phyloP scores from a whole-genome alignment of 2,329 filamentous ascomycete species.

The Aspergillus sp. region DNA sequence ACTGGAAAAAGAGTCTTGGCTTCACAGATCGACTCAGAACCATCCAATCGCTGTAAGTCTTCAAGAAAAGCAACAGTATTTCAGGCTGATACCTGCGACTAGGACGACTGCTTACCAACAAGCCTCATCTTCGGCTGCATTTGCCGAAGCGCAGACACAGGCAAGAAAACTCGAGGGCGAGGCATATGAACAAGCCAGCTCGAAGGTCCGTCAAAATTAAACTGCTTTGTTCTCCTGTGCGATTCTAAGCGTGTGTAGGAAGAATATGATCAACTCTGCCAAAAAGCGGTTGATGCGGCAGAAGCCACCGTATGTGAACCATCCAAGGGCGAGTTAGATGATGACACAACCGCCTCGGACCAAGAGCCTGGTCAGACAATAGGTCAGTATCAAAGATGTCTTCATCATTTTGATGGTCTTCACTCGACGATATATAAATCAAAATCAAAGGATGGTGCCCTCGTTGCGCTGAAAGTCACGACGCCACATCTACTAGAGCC shows the following conservation, averaged over 20 bases:
- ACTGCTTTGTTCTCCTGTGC: background rate
- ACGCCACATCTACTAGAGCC: slow-evolving; percentile 69
- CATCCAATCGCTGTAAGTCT: slow-evolving; percentile 61
- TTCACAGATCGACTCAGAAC: slow-evolving; percentile 63
- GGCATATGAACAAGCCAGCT: slow-evolving; percentile 38
- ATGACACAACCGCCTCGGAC: slow-evolving; percentile 22
- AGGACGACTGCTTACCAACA: slow-evolving; percentile 53
- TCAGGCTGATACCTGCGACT: slow-evolving; percentile 17
- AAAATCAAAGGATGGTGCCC: slow-evolving; percentile 39
- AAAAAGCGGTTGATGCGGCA: slow-evolving; percentile 38
- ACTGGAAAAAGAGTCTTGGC: slow-evolving; percentile 55
- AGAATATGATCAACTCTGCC: slow-evolving; percentile 51
- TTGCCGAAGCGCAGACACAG: slow-evolving; percentile 52
- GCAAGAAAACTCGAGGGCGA: slow-evolving; percentile 65
- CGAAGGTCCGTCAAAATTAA: slow-evolving; percentile 30
- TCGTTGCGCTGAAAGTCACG: slow-evolving; percentile 82
- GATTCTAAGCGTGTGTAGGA: slow-evolving; percentile 46
- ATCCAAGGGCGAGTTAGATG: slow-evolving; percentile 20
- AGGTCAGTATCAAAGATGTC: slow-evolving; percentile 57
- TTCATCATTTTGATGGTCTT: slow-evolving; percentile 64
- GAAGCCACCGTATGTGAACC: slow-evolving; percentile 23
- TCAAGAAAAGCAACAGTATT: background rate
- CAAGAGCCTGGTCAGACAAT: slow-evolving; percentile 42
- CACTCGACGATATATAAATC: slow-evolving; percentile 83
- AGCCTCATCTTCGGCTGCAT: slow-evolving; percentile 44